These are phyloP conservation scores for Phytophthora melonis DNA, from an alignment of 352 stramenopile genomes.

Conservation along the genomic window DNA sequence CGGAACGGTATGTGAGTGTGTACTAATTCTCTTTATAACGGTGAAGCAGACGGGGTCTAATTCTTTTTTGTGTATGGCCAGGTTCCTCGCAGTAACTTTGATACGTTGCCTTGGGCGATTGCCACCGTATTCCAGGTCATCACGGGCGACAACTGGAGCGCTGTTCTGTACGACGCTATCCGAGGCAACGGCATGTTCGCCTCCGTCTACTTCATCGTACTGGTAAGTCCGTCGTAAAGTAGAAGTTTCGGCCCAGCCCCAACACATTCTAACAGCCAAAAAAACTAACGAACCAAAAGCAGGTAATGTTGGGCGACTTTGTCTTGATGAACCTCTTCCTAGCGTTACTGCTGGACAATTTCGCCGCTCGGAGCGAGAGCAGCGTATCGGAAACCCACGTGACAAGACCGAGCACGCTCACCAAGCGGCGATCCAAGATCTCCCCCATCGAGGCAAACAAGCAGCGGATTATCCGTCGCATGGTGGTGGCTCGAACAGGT, in stretches of 20 bases:
- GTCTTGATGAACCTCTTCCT: slow-evolving; percentile 95
- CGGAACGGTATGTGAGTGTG: slow-evolving; percentile 43
- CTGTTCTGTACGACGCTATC: slow-evolving; percentile 93
- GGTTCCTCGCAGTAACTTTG: slow-evolving; percentile 84
- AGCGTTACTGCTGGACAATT: slow-evolving; percentile 82
- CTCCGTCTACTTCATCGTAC: slow-evolving; percentile 83
- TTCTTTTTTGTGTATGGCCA: slow-evolving; percentile 12
- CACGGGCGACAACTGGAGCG: slow-evolving; percentile 94
- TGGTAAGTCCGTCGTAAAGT: slow-evolving; percentile 40
- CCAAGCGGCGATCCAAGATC: slow-evolving; percentile 36
- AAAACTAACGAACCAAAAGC: slow-evolving; percentile 2
- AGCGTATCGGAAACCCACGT: not conserved
- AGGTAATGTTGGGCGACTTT: slow-evolving; percentile 90
- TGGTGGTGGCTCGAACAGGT: slow-evolving; percentile 47
- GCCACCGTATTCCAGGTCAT: slow-evolving; percentile 94
- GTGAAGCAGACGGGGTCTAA: no score
- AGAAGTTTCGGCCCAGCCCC: not conserved
- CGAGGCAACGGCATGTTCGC: slow-evolving; percentile 61
- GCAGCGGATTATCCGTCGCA: slow-evolving; percentile 5
- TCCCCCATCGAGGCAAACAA: slow-evolving; percentile 32
- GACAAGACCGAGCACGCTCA: not conserved
- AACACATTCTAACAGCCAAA: not conserved
- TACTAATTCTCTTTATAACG: no score
- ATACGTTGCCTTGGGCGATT: slow-evolving; percentile 75
- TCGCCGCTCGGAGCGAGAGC: not conserved